Base-by-base conservation (phyloP, 768 basidiomycete species). In the Boletellus emodensis region DNA sequence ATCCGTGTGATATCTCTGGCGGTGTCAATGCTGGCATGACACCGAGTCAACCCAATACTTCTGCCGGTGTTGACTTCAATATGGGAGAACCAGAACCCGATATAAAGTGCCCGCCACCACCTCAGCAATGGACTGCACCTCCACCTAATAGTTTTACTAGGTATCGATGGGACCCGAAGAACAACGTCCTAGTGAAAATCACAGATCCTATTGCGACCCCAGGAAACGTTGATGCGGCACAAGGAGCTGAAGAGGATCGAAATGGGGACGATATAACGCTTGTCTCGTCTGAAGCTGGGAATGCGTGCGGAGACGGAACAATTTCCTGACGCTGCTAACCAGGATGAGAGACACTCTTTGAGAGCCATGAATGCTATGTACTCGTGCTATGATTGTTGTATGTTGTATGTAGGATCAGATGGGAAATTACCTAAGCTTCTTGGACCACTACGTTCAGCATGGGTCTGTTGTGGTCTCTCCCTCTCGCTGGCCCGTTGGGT, bases 391-490 rank as follows among this genome's bases (percentile, higher is more conserved):
- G 10, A 30, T 8, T 44, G 43, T 37, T 20, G 26, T 15, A 12
- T 44, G 43, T 37, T 20, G 26, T 15, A 12, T 32, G 46, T 47
- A 14, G 35, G 15, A 17, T 10, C 6, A n/a, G 13, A 30, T 46
- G 44, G 15, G 44, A 43, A 52, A 32, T 8, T 49, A 30, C 35
- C 42, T 37, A 54, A 26, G 15, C 38, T 60, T 61, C 39, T 24
- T 22, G 11, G 14, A 30, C 40, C 15, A 1, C 22, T 37, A 33
- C 52, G 28, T n/a, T 15, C 48, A 44, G 12, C 59, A 91, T 91
- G 89, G 89, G 89, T 55, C 61, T 87, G 30, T 67, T 90, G 40
- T 61, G 91, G 56, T 90, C 87, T 45, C 67, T 91, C 9, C 89
- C 89, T 12, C 64, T 91, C 13, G 78, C 81, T 44, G 85, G 89